Evolutionary conservation across 2,329 filamentous ascomycete species (phyloP).

Genomic region (Exserohilum turcica): DNA sequence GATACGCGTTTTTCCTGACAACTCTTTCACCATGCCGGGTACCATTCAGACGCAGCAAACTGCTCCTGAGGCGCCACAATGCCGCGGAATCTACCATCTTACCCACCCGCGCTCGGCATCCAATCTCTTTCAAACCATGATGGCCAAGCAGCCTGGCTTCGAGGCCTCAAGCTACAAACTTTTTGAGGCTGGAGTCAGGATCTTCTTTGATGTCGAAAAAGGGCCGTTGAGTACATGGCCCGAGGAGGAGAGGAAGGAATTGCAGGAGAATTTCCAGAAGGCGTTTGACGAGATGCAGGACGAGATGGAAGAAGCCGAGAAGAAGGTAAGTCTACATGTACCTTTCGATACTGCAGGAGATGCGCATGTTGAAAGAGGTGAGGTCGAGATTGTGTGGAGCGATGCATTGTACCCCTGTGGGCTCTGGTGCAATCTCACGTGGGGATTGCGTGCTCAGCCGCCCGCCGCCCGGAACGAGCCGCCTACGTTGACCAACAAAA

Average conservation of each 20-base stretch:
- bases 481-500: no score
- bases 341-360: background rate
- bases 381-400: background rate
- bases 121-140: conserved; percentile 27
- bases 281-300: conserved; percentile 18
- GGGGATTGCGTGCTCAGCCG: no score
- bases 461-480: no score
- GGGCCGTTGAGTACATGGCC: conserved; percentile 17
- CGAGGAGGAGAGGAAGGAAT: conserved; percentile 5
- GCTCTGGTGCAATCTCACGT: conserved; percentile 3
- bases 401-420: no score
- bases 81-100: conserved; percentile 21
- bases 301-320: conserved; percentile 19
- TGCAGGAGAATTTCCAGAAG: conserved; percentile 10
- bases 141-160: conserved; percentile 23
- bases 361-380: background rate
- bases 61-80: background rate
- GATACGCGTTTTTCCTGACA: no score
- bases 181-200: conserved; percentile 14
- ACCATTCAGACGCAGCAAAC: conserved; percentile 4
- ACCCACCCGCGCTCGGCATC: conserved; percentile 26
- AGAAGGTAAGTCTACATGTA: conserved; percentile 21
- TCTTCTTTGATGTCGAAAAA: conserved; percentile 5
- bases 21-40: conserved; percentile 13
- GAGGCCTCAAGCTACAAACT: conserved; percentile 22